Evolutionary conservation across 2,329 filamentous ascomycete species (phyloP), one percentile per base, ranked within the genome.

Genomic region (Colletotrichum simmondsii): DNA sequence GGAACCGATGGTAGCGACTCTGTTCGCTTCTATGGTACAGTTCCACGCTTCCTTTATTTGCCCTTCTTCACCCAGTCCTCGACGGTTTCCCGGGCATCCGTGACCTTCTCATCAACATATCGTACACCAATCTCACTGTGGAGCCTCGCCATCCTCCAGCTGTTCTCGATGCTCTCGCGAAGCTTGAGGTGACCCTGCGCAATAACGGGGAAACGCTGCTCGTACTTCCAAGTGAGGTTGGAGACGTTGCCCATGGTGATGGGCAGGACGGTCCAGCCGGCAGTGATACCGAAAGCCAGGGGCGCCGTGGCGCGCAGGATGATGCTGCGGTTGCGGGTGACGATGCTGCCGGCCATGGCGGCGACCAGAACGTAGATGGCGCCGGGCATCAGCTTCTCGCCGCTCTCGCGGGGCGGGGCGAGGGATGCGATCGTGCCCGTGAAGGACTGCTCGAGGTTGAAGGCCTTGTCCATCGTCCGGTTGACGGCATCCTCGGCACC

Each of bases 1-100:
- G 72, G 65, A 75, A 72, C 66, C 57, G 58, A 71, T 53, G 62
- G 68, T 61, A 59, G 64, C 73, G 66, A 63, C 56, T 76, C 69
- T 74, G 61, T 71, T 71, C 65, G 63, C 65, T 65, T 69, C 73
- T 74, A 74, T 76, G 68, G 53, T 76, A 72, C 75, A 75, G 63
- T 68, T 58, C 68, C 65, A 12, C 60, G 22, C 42, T 64, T 28
- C 30, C 59, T 78, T 86, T 89, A 95, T 88, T 93, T 94, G 70
- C 95, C 95, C 89, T 97, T 95, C 87, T 91, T 94, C 67, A 98
- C 94, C 95, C 95, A 97, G 74, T 91, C 91, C 87, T 98, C 95
- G 71, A 98, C 86, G 62, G 89, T 88, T 83, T 95, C 92, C 78
- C 95, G 90, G 71, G 91, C 92, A 67, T 92, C 90, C 73, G 89